Base-by-base conservation (phyloP, 108 stramenopile species). In the Skeletonema potamos region DNA sequence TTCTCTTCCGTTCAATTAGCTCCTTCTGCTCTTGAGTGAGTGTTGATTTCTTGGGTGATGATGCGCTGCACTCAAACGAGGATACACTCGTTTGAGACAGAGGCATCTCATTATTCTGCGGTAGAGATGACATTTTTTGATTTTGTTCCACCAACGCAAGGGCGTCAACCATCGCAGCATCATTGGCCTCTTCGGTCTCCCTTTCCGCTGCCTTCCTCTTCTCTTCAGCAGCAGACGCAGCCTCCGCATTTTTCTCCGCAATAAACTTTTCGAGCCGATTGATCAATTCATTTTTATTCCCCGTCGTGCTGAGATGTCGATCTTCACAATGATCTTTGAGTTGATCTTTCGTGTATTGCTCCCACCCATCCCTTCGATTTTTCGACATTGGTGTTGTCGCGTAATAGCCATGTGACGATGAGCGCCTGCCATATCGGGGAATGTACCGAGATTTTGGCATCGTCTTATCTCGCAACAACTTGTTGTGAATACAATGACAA, bases 21-120 rank as follows among this genome's bases (percentile, higher is more conserved):
- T 58, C 58, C 26, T 27, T 58, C 17, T 58, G 58, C 26, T 58
- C 34, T 20, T 58, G 15, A 20, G 58, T 58, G n/a, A 58, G 27
- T 26, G 3, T 32, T 32, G 33, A 34, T n/a, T 22, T 58, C 29
- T 15, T 58, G 4, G 58, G 15, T 3, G 55, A 56, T 1, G 55
- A 10, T 56, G 55, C 55, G 55, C 55, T 20, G n/a, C 15, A 56
- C n/a, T 56, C 15, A 26, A n/a, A 56, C 0, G 27, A 56, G 11
- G 55, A 27, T 26, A 56, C 2, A 18, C 55, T 56, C 3, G 55
- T n/a, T 56, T 27, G 27, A 26, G 26, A 56, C 27, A 27, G 26
- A 10, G 55, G 55, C 55, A 27, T 56, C 12, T 27, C 24, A 20
- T 18, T 32, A 13, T 32, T 29, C 34, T n/a, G 33, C 4, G 58